Evolutionary conservation across 192 early-diverging fungal species (phyloP).

Genomic region (Backusella sp.): DNA sequence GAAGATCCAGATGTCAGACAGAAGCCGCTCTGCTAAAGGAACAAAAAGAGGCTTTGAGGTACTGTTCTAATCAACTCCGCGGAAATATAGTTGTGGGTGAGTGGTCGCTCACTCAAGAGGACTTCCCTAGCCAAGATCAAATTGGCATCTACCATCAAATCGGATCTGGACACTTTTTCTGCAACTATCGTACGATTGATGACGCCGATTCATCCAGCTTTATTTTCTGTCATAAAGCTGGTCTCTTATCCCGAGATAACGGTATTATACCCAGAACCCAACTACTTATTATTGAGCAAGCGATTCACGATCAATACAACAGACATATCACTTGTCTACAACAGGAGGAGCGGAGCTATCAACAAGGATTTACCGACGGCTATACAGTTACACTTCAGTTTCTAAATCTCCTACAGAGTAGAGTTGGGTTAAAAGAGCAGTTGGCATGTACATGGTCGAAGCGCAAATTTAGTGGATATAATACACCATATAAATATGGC

Average conservation of each 20-base stretch:
- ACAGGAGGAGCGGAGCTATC: neutral
- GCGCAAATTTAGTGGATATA: neutral
- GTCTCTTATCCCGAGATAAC: neutral
- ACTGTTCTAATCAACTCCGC: neutral
- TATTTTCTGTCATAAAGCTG: conserved; percentile 12
- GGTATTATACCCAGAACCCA: neutral
- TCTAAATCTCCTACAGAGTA: neutral
- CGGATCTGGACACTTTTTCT: conserved; percentile 23
- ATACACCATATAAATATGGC: neutral
- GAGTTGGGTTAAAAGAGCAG: neutral
- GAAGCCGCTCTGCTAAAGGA: neutral
- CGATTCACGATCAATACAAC: neutral
- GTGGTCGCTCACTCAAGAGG: conserved; percentile 21
- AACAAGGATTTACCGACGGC: neutral
- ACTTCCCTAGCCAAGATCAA: neutral
- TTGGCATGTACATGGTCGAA: neutral
- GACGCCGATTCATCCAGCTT: conserved; percentile 22
- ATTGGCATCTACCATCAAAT: conserved; percentile 2
- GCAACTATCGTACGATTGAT: conserved; percentile 20
- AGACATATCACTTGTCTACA: neutral
- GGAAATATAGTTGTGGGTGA: conserved; percentile 21
- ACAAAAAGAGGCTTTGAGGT: neutral
- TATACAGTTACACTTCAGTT: neutral
- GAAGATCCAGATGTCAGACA: conserved; percentile 18
- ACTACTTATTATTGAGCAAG: neutral